These are phyloP conservation scores for Nitzschia sp. DNA, from an alignment of 108 stramenopile species.

Conservation along the genomic window DNA sequence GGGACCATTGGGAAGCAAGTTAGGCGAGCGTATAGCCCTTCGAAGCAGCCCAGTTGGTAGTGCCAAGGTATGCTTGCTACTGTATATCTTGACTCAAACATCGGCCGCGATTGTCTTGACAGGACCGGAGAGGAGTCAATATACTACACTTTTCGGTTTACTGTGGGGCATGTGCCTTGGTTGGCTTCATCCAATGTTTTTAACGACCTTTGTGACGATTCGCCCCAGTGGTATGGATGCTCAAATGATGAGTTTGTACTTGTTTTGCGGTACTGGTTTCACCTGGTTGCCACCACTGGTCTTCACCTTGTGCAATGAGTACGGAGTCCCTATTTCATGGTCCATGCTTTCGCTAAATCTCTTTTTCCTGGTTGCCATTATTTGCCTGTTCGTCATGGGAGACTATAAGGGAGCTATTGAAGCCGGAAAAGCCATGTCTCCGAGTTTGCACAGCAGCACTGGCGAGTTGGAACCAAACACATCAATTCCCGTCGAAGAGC, in stretches of 20 bases:
- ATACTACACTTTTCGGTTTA: neutral
- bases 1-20: constrained; percentile 33
- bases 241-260: constrained; percentile 61
- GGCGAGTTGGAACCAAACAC: neutral
- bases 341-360: neutral
- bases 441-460: neutral
- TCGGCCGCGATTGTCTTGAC: neutral
- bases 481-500: neutral
- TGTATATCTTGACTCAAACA: neutral
- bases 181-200: neutral
- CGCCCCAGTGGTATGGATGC: constrained; percentile 9
- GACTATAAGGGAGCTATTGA: neutral
- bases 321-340: constrained; percentile 31
- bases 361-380: neutral
- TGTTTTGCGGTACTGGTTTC: constrained; percentile 36
- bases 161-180: neutral
- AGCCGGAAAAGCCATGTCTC: neutral
- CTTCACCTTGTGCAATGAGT: constrained; percentile 58
- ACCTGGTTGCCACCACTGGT: constrained; percentile 67
- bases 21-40: constrained; percentile 23
- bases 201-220: neutral
- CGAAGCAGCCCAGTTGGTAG: neutral
- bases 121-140: neutral
- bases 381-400: neutral
- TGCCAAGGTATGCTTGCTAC: neutral